Percentiles rank a stretch among this genome's conserved stretches.
phyloP scores from a whole-genome alignment of 73 alveolate genomes.

The Tetrahymena borealis region DNA sequence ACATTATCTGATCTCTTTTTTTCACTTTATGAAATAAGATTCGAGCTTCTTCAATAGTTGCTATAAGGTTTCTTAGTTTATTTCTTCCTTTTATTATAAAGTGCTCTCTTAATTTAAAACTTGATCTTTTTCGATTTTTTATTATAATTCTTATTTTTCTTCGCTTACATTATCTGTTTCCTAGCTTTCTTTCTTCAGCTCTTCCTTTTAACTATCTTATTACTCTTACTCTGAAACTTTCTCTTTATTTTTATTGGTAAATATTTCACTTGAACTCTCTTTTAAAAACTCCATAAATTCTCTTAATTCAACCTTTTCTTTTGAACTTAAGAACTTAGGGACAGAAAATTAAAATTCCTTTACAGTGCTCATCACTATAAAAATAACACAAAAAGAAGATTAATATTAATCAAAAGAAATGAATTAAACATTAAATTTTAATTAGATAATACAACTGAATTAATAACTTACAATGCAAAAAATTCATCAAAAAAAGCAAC shows the following conservation, averaged over 20 bases:
- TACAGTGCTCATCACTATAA: not conserved
- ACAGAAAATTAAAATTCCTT: not conserved
- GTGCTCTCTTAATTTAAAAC: not conserved
- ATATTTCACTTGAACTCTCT: not conserved
- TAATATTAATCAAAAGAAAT: too few relatives aligned
- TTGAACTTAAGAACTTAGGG: not conserved
- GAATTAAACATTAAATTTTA: not conserved
- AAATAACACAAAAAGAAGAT: too few relatives aligned
- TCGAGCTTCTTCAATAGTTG: not conserved
- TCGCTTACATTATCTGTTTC: too few relatives aligned
- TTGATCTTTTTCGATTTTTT: not conserved
- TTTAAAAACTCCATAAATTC: not conserved
- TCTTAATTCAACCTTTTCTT: not conserved
- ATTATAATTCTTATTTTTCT: not conserved
- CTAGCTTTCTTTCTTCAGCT: too few relatives aligned
- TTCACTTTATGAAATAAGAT: not conserved
- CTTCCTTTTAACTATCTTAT: not conserved
- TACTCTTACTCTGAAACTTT: not conserved
- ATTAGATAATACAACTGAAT: not conserved
- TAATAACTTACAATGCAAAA: not conserved
- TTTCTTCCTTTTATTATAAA: not conserved
- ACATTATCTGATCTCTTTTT: too few relatives aligned
- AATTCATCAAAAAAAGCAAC: not conserved
- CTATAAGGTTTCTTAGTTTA: not conserved
- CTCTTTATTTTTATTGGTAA: not conserved